Evolutionary conservation across 192 early-diverging fungal species (phyloP).

Genomic region (Backusella liffmaniae): DNA sequence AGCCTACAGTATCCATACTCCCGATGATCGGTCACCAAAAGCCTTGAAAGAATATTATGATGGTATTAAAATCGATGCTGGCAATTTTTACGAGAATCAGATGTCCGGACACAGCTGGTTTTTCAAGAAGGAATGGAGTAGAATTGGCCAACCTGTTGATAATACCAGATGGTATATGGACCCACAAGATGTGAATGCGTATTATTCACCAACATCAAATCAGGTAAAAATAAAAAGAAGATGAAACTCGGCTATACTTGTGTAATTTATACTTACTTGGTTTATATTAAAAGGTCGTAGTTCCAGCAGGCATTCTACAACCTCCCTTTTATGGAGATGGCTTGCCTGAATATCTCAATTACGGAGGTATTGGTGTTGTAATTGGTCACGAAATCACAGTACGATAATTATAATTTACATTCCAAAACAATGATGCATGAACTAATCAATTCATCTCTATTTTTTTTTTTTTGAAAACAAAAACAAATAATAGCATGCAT

Average conservation of each 20-base stretch:
- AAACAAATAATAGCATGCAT: slow-evolving; percentile 49
- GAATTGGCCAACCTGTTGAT: slow-evolving; percentile 45
- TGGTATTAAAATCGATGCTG: slow-evolving; percentile 43
- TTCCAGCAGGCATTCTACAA: slow-evolving; percentile 63
- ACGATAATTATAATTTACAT: slow-evolving; percentile 11
- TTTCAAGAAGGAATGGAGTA: slow-evolving; percentile 12
- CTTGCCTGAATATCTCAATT: slow-evolving; percentile 63
- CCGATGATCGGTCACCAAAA: slow-evolving; percentile 47
- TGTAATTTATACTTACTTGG: background rate
- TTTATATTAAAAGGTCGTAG: slow-evolving; percentile 35
- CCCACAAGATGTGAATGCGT: slow-evolving; percentile 59
- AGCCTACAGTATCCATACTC: slow-evolving; percentile 61
- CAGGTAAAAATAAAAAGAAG: slow-evolving; percentile 26
- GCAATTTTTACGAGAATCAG: slow-evolving; percentile 64
- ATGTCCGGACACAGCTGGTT: slow-evolving; percentile 47
- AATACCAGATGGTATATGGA: slow-evolving; percentile 52
- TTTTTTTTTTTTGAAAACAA: background rate
- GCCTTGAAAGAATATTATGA: slow-evolving; percentile 52
- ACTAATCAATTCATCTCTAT: background rate
- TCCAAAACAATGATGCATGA: background rate
- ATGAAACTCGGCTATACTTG: background rate
- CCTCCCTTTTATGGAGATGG: slow-evolving; percentile 57
- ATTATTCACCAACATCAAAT: slow-evolving; percentile 50
- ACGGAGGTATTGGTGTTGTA: slow-evolving; percentile 66
- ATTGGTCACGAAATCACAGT: slow-evolving; percentile 76